Evolutionary conservation across 1,284 basidiomycete species (phyloP).

Genomic region (Cutaneotrichosporon daszewskae): DNA sequence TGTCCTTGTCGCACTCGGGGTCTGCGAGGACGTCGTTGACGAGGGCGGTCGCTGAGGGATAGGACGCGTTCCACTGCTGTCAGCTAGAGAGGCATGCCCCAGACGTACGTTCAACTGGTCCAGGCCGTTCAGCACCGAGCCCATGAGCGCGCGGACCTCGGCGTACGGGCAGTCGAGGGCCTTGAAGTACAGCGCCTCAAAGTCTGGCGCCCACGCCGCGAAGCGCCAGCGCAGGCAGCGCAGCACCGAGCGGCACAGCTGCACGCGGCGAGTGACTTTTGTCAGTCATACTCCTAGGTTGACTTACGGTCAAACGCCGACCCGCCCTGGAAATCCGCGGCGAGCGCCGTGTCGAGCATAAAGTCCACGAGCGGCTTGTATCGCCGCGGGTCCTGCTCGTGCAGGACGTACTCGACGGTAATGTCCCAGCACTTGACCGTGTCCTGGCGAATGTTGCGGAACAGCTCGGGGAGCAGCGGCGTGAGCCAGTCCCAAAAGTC

Average conservation of each 20-base stretch:
- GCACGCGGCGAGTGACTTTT: conserved; percentile 41
- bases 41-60: conserved; percentile 62
- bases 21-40: conserved; percentile 57
- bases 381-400: conserved; percentile 78
- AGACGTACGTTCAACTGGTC: conserved; percentile 62
- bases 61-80: conserved; percentile 65
- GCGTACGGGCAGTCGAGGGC: conserved; percentile 75
- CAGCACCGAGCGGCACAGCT: conserved; percentile 53
- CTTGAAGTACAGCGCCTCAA: conserved; percentile 65
- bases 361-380: conserved; percentile 72
- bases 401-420: conserved; percentile 57
- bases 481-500: conserved; percentile 76
- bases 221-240: conserved; percentile 73
- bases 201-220: conserved; percentile 60
- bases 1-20: conserved; percentile 57
- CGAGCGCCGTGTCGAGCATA: conserved; percentile 59
- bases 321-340: conserved; percentile 72
- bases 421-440: conserved; percentile 55
- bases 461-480: conserved; percentile 63
- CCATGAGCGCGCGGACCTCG: conserved; percentile 70
- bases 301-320: conserved; percentile 59
- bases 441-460: conserved; percentile 75
- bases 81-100: conserved; percentile 38
- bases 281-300: neutral
- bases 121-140: conserved; percentile 61